Base-by-base conservation (phyloP, 495 filamentous ascomycete species). In the Tuber aestivum region DNA sequence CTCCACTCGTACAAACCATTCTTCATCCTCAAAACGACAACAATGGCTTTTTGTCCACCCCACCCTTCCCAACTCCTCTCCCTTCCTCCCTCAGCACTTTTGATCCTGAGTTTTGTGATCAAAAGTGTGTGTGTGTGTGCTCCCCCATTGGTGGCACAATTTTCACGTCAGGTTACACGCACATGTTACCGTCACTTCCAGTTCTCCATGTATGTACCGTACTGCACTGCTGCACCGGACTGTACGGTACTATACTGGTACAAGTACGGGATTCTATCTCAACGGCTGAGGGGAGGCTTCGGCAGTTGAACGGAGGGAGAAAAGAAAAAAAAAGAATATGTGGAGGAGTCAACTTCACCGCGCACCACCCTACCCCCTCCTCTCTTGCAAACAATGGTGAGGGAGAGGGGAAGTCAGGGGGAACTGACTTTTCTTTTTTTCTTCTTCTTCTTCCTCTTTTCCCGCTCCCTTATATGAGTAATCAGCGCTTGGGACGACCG, bases 271-370 rank as follows among this genome's bases (percentile, higher is more conserved):
- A n/a, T 56, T 56, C n/a, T 23, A n/a, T 21, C 7, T 56, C 48
- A 56, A 65, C 27, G 56, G 27, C 10, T n/a, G n/a, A 65, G n/a
- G 56, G 56, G 27, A 65, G 56, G 56, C 27, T 65, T 65, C 56
- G 56, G 56, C 56, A 65, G 56, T 65, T 65, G 56, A 32, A 21
- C n/a, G n/a, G n/a, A n/a, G n/a, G n/a, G n/a, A n/a, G n/a, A n/a
- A n/a, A n/a, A n/a, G 18, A 8, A 48, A 18, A 18, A 48, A 48
- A 18, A 48, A 21, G 8, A 18, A 48, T 2, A 48, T 48, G 44
- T 48, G 56, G 56, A 65, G 32, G 56, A 65, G 56, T 65, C 56
- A 65, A 65, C 56, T 32, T 65, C n/a, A 65, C 56, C 27, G 56
- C 56, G 56, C 16, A 65, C 32, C 56, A 32, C 56, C 56, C 48